Percentiles rank a stretch among this genome's conserved stretches.
Evolutionary conservation across 495 filamentous ascomycete genomes (phyloP).

Genomic region (Penicillium steckii): DNA sequence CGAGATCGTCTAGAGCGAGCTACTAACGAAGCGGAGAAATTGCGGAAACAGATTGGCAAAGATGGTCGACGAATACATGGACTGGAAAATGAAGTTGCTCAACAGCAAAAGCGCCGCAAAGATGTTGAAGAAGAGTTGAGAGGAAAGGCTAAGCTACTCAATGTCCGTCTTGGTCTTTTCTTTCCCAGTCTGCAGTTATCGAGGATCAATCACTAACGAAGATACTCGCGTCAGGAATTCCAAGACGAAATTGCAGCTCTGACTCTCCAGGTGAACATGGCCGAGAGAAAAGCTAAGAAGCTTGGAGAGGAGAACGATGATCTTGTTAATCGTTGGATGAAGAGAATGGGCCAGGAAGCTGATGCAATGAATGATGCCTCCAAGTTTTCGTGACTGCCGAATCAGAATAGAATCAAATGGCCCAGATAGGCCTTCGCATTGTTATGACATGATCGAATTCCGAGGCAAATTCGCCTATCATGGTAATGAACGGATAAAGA

Average conservation of each 20-base stretch:
- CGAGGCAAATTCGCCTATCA: too few species aligned
- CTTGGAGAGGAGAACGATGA: slow-evolving; percentile 83
- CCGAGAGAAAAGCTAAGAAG: slow-evolving; percentile 65
- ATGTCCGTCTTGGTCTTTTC: slow-evolving; percentile 46
- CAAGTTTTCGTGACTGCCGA: slow-evolving; percentile 35
- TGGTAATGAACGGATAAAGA: too few species aligned
- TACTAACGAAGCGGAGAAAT: slow-evolving; percentile 59
- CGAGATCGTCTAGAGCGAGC: slow-evolving; percentile 57
- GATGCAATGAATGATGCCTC: slow-evolving; percentile 77
- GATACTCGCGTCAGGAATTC: slow-evolving; percentile 55
- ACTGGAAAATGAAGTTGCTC: slow-evolving; percentile 61
- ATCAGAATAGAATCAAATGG: neutral
- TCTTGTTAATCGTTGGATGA: slow-evolving; percentile 88
- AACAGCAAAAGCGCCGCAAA: slow-evolving; percentile 59
- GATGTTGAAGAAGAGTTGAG: slow-evolving; percentile 84
- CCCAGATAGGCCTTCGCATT: neutral
- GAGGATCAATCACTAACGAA: neutral
- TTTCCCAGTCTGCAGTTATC: neutral
- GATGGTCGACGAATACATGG: slow-evolving; percentile 58
- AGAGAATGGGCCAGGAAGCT: slow-evolving; percentile 77
- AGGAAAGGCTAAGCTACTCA: slow-evolving; percentile 77
- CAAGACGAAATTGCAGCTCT: slow-evolving; percentile 88
- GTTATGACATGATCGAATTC: neutral
- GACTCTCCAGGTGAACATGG: slow-evolving; percentile 84
- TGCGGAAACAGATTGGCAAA: slow-evolving; percentile 54